Evolutionary conservation across 768 basidiomycete genomes (phyloP).

Genomic region (Jaapia argillacea): DNA sequence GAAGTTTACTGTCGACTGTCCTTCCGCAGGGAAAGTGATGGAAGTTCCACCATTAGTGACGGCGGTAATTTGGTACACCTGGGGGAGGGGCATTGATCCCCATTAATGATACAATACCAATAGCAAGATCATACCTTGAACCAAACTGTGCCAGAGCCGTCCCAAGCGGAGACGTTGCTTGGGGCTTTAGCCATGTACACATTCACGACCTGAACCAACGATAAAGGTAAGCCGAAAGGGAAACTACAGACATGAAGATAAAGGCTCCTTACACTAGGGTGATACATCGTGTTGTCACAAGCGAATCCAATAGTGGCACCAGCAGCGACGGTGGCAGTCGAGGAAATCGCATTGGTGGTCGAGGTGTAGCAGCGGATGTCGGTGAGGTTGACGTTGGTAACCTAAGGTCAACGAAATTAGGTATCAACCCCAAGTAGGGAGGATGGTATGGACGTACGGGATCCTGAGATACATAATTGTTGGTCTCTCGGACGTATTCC

Average conservation of each 20-base stretch:
- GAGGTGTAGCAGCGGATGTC: neutral
- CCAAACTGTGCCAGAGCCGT: constrained; percentile 33
- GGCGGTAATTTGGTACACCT: constrained; percentile 7
- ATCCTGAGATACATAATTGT: neutral
- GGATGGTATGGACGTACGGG: neutral
- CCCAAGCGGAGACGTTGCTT: constrained; percentile 18
- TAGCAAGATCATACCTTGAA: constrained; percentile 31
- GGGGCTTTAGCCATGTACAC: constrained; percentile 17
- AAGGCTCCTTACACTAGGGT: neutral
- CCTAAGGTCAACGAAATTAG: neutral
- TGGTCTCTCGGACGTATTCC: neutral
- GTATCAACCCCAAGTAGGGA: too few relatives aligned
- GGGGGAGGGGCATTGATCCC: constrained; percentile 17
- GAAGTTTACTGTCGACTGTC: constrained; percentile 16
- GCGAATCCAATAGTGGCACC: neutral
- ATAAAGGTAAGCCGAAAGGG: constrained; percentile 22
- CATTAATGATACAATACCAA: constrained; percentile 13
- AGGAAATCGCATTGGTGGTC: neutral
- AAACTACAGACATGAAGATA: constrained; percentile 10
- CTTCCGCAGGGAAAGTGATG: neutral
- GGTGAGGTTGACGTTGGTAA: neutral
- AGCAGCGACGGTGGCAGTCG: neutral
- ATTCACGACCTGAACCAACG: too few relatives aligned
- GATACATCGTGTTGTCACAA: neutral
- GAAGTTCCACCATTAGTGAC: too few relatives aligned